phyloP scores from a whole-genome alignment of 306 rosid genomes.

The Abrus pulchellus region DNA sequence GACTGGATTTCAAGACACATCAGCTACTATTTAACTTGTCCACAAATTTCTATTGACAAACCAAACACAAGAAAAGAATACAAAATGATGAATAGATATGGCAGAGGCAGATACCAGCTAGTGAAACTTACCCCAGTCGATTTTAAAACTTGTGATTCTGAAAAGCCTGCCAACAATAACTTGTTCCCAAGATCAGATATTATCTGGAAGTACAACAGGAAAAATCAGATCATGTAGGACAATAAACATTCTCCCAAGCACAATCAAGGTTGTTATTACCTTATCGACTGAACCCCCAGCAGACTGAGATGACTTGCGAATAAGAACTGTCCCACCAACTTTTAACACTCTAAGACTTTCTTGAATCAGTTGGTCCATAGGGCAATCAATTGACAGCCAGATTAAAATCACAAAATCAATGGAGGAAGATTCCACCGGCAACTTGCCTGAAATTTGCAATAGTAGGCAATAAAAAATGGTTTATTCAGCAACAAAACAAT shows the following conservation, averaged over 20 bases:
- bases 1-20: constrained; percentile 21
- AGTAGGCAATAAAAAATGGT: constrained; percentile 19
- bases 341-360: constrained; percentile 80
- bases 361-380: constrained; percentile 64
- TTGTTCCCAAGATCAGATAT: constrained; percentile 65
- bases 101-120: constrained; percentile 18
- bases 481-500: constrained; percentile 22
- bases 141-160: constrained; percentile 67
- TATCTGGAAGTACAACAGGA: constrained; percentile 54
- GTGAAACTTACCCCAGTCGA: constrained; percentile 64
- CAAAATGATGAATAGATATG: neutral
- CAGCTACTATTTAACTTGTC: constrained; percentile 21
- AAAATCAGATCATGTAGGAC: constrained; percentile 45
- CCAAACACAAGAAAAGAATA: neutral
- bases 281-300: constrained; percentile 54
- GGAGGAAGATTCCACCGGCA: constrained; percentile 75
- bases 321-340: constrained; percentile 69
- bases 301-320: constrained; percentile 62
- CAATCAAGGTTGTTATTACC: constrained; percentile 54
- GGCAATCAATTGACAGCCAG: constrained; percentile 66
- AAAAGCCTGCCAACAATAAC: constrained; percentile 81
- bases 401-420: constrained; percentile 65
- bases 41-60: neutral
- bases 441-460: constrained; percentile 61
- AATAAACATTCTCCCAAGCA: constrained; percentile 16